phyloP scores from a whole-genome alignment of 257 asterid species.

The Plantago major region DNA sequence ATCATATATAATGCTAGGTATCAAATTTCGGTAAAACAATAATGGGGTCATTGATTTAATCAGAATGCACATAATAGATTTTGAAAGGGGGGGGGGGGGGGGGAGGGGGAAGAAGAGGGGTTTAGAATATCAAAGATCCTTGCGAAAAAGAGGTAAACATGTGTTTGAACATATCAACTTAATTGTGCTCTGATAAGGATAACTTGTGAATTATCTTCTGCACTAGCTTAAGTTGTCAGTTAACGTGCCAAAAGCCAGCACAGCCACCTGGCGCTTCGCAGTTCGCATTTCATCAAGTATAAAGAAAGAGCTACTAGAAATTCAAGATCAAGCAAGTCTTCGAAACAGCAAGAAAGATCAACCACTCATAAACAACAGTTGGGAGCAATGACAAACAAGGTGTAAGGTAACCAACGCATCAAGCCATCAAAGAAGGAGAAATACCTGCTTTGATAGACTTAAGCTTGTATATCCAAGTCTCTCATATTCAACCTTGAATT shows the following conservation, averaged over 20 bases:
- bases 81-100: too few species aligned
- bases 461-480: constrained; percentile 84
- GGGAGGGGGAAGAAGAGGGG: too few species aligned
- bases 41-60: too few species aligned
- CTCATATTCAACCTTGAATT: constrained; percentile 85
- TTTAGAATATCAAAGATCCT: not conserved
- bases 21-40: too few species aligned
- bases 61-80: too few species aligned
- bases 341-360: not conserved
- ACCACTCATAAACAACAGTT: not conserved
- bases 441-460: constrained; percentile 83
- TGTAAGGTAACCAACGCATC: not conserved
- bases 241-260: constrained; percentile 5
- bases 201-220: constrained; percentile 8
- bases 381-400: constrained; percentile 1
- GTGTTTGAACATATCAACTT: constrained; percentile 3
- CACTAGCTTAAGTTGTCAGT: constrained; percentile 13
- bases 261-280: constrained; percentile 8
- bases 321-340: constrained; percentile 1
- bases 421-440: constrained; percentile 4
- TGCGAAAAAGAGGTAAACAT: not conserved
- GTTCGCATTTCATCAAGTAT: constrained; percentile 9
- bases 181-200: not conserved
- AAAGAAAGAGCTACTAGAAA: not conserved
- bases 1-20: too few species aligned